These are phyloP conservation scores for Vitis hybrid DNA, from an alignment of 177 flowering plant genomes.

Conservation along the genomic window DNA sequence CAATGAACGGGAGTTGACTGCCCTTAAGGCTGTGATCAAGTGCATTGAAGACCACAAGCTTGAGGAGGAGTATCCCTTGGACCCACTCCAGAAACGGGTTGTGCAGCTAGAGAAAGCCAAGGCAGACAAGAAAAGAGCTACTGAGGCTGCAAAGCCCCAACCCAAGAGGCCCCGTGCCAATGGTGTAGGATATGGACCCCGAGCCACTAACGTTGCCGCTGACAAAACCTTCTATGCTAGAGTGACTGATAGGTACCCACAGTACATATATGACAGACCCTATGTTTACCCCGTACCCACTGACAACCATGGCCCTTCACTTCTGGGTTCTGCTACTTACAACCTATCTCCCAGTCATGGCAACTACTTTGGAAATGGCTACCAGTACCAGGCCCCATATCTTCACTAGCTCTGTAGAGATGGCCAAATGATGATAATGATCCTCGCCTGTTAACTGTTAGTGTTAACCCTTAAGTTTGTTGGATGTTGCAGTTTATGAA, in stretches of 20 bases:
- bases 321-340: slow-evolving; percentile 58
- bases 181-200: slow-evolving; percentile 55
- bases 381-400: slow-evolving; percentile 80
- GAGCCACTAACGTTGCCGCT: slow-evolving; percentile 42
- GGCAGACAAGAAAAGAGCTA: slow-evolving; percentile 84
- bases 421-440: slow-evolving; percentile 30
- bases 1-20: slow-evolving; percentile 76
- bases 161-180: slow-evolving; percentile 91
- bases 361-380: slow-evolving; percentile 77
- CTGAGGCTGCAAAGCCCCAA: slow-evolving; percentile 86
- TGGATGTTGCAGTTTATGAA: slow-evolving; percentile 26
- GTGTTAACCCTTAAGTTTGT: slow-evolving; percentile 34
- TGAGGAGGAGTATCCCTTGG: slow-evolving; percentile 74
- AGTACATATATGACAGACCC: slow-evolving; percentile 66
- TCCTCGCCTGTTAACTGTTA: slow-evolving; percentile 40
- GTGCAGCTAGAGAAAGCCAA: slow-evolving; percentile 83
- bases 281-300: slow-evolving; percentile 54
- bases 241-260: slow-evolving; percentile 73
- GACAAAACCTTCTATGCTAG: slow-evolving; percentile 66
- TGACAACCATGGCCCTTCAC: slow-evolving; percentile 56
- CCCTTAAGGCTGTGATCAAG: slow-evolving; percentile 78
- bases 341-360: slow-evolving; percentile 63
- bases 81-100: slow-evolving; percentile 75
- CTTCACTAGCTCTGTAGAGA: slow-evolving; percentile 55
- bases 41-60: slow-evolving; percentile 94